These are phyloP conservation scores for Colletotrichum lentis DNA, from an alignment of 2,329 filamentous ascomycete genomes.

Conservation along the genomic window DNA sequence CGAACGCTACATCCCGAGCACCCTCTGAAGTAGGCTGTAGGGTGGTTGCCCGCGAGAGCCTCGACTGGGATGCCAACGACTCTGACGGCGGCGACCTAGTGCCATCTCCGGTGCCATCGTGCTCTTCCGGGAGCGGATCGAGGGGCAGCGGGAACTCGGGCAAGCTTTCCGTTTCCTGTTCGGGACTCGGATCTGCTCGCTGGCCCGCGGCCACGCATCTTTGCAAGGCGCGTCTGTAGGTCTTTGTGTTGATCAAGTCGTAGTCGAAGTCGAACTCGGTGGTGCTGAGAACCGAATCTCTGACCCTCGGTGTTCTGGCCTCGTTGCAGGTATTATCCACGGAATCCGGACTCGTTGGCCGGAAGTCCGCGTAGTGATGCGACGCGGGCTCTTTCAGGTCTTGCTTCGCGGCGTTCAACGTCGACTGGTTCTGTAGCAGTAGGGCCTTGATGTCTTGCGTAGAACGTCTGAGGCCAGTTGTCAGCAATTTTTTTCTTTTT, in stretches of 20 bases:
- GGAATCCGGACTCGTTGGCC: neutral
- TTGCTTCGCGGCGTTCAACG: conserved; percentile 19
- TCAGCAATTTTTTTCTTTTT: too few species aligned
- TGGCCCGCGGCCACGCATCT: conserved; percentile 7
- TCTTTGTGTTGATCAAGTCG: conserved; percentile 32
- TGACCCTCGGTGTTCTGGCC: neutral
- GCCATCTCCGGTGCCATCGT: neutral
- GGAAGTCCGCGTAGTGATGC: neutral
- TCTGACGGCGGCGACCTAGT: neutral
- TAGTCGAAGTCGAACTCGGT: conserved; percentile 35
- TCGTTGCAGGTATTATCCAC: conserved; percentile 1
- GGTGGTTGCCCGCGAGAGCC: conserved; percentile 16
- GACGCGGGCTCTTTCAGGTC: conserved; percentile 11
- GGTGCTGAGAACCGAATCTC: conserved; percentile 33
- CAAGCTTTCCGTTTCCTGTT: neutral
- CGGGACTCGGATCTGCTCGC: neutral
- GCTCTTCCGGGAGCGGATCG: neutral
- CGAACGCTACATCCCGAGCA: neutral
- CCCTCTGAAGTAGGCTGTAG: conserved; percentile 4
- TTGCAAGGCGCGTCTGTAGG: conserved; percentile 25
- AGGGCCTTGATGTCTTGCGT: conserved; percentile 33
- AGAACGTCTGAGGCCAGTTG: conserved; percentile 4
- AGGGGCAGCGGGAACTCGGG: neutral
- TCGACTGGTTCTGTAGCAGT: conserved; percentile 16
- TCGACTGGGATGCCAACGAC: neutral